Evolutionary conservation across 441 rosid genomes (phyloP).

Genomic region (Capsella rubella): DNA sequence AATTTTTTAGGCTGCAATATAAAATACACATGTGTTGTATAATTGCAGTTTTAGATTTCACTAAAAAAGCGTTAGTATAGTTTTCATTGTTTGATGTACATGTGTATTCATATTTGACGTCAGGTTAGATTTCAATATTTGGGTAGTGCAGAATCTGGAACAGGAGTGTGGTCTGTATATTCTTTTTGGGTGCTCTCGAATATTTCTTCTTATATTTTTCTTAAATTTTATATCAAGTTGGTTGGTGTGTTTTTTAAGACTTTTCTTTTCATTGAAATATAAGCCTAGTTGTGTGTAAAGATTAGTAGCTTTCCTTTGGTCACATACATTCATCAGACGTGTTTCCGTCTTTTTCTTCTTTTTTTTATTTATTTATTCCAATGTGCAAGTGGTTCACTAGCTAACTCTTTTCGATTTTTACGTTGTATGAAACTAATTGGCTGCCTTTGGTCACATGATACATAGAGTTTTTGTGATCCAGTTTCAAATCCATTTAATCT

Average conservation of each 20-base stretch:
- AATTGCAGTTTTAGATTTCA: background rate
- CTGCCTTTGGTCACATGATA: background rate
- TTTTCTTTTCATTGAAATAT: background rate
- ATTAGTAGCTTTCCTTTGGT: slow-evolving; percentile 4
- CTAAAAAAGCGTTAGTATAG: background rate
- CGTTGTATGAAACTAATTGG: slow-evolving; percentile 2
- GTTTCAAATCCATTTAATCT: background rate
- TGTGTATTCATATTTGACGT: background rate
- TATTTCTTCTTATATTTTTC: background rate
- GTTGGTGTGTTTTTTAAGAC: background rate
- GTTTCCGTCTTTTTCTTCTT: background rate
- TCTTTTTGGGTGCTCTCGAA: background rate
- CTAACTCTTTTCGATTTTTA: background rate
- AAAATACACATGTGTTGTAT: background rate
- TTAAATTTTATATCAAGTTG: background rate
- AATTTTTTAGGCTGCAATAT: too few species aligned
- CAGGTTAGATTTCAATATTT: background rate
- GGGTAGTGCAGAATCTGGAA: background rate
- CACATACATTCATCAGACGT: slow-evolving; percentile 1
- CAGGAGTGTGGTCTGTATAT: background rate
- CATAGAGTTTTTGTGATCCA: background rate
- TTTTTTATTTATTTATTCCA: background rate
- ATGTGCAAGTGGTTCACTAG: background rate
- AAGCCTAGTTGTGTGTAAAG: background rate
- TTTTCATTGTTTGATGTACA: background rate